Evolutionary conservation across 2,329 filamentous ascomycete genomes (phyloP).

Genomic region (Fusarium denticulatum): DNA sequence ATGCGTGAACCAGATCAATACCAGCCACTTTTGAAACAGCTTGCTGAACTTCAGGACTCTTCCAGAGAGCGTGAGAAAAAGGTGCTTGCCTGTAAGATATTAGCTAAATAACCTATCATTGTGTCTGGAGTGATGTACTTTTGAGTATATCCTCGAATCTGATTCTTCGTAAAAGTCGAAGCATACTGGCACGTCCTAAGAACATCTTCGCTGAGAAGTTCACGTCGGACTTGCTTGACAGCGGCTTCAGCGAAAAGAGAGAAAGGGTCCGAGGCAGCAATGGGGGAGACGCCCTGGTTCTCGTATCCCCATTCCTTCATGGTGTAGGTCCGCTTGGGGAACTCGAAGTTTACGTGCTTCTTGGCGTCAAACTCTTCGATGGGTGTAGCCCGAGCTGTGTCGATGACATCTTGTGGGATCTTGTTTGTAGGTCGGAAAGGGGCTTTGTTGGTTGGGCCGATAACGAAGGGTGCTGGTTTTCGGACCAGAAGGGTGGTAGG

Average conservation of each 20-base stretch:
- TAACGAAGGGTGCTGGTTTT: conserved; percentile 36
- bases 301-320: conserved; percentile 72
- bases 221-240: conserved; percentile 68
- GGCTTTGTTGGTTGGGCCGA: conserved; percentile 45
- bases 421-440: conserved; percentile 40
- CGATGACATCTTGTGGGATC: conserved; percentile 15
- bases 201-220: conserved; percentile 68
- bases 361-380: conserved; percentile 58
- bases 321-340: conserved; percentile 61
- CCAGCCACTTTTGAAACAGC: conserved; percentile 64
- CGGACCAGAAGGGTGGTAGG: neutral
- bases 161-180: conserved; percentile 57
- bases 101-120: neutral
- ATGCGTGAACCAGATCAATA: conserved; percentile 62
- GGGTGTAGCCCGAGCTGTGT: conserved; percentile 3
- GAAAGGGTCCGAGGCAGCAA: conserved; percentile 73
- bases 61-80: conserved; percentile 67
- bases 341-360: conserved; percentile 64
- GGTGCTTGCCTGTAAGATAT: conserved; percentile 57
- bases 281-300: conserved; percentile 66
- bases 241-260: conserved; percentile 70
- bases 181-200: conserved; percentile 65
- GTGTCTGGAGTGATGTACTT: conserved; percentile 56
- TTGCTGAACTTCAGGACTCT: conserved; percentile 53
- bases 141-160: conserved; percentile 59